Base-by-base conservation (phyloP, 2,329 filamentous ascomycete genomes). In the Colletotrichum godetiae region DNA sequence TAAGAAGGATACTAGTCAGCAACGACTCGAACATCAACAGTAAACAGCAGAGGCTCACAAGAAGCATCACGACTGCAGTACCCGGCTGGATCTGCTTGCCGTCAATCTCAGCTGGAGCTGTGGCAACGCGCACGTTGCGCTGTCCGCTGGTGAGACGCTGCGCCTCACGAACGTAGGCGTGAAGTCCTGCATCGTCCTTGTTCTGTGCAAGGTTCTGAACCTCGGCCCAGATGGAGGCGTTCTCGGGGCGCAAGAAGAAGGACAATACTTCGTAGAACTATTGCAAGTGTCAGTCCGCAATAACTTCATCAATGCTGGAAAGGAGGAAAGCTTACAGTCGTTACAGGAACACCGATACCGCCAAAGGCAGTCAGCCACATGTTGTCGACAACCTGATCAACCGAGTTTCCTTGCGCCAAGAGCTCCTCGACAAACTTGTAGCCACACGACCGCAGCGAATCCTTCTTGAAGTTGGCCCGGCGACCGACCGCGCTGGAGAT, bases 221-320 rank as follows among this genome's bases (percentile, higher is more conserved):
- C 24, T 86, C 82, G 8, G 80, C 77, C 82, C 86, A 86, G 75
- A 86, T 81, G 12, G 79, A 68, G 0, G 78, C 80, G 22, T 85
- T 86, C 61, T 85, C 83, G 0, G 80, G 78, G 1, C 79, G 80
- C 0, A 86, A 76, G 78, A 86, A 86, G 77, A 78, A 87, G 3
- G 82, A 78, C 57, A 87, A 69, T 11, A 86, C 79, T 70, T 87
- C 84, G 73, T 83, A 84, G 74, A 86, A 86, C 84, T 86, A 66
- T 6, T 11, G 24, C 42, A 27, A 7, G 1, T 0, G 31, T 69
- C 31, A 65, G 59, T 31, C 3, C 22, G n/a, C 12, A 70, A 52
- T 27, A 55, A 7, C 7, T 49, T 10, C 19, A 11, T 7, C 6
- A 11, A n/a, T 7, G 56, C 13, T 12, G 12, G 55, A 33, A 59